Evolutionary conservation across 257 asterid genomes (phyloP).

Genomic region (Solanum virginianum): DNA sequence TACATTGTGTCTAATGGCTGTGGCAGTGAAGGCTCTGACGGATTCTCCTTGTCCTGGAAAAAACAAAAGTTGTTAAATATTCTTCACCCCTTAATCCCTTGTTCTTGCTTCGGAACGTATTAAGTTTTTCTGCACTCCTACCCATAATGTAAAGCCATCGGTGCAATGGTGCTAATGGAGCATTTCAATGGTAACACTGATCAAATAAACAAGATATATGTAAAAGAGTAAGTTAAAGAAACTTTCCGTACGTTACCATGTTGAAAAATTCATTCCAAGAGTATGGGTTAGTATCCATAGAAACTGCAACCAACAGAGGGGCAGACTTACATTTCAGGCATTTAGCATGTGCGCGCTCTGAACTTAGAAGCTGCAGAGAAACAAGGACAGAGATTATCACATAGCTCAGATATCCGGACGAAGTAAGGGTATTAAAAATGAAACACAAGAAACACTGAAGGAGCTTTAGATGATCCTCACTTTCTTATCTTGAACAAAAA

Average conservation of each 20-base stretch:
- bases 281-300: constrained; percentile 38
- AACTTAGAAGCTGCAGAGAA: constrained; percentile 49
- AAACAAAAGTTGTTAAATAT: background rate
- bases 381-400: too few species aligned
- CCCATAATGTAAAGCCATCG: background rate
- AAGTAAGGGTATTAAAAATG: too few species aligned
- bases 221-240: background rate
- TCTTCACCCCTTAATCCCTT: background rate
- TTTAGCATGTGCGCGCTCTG: constrained; percentile 60
- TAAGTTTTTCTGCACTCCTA: background rate
- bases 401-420: too few species aligned
- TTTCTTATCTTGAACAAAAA: too few species aligned
- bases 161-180: background rate
- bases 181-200: background rate
- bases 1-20: constrained; percentile 37
- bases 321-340: constrained; percentile 49
- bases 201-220: background rate
- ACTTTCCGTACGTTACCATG: constrained; percentile 23
- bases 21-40: constrained; percentile 46
- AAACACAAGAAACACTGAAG: too few species aligned
- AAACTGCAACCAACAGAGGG: background rate
- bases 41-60: constrained; percentile 49
- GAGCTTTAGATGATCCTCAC: too few species aligned
- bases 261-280: constrained; percentile 66
- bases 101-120: background rate